Evolutionary conservation across 352 stramenopile genomes (phyloP), one percentile per base, ranked within the genome.

Genomic region (Phytophthora agathidicida): DNA sequence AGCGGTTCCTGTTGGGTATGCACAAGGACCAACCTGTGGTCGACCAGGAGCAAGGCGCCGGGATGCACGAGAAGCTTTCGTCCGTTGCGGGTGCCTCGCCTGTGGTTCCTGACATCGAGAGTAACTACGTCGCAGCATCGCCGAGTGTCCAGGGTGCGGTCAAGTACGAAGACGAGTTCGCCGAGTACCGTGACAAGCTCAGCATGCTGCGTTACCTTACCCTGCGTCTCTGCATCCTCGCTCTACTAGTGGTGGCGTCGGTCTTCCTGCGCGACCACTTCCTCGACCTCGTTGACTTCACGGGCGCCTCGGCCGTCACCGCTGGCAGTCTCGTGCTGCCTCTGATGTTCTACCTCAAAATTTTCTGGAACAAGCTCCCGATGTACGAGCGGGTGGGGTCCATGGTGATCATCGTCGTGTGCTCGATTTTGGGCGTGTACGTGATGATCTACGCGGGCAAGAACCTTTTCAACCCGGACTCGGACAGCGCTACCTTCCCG

Each of bases 261-360:
- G 57, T 82, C 20, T 62, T 76, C 30, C 55, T 80, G 5, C 60
- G 75, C 11, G 60, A 82, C 46, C 51, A 78, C 24, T 77, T 85
- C 48, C 48, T 72, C 27, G 75, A 81, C 41, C 60, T 85, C 9
- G 57, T 78, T 0, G 75, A 85, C 68, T 85, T 85, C 41, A 77
- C 74, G 7, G 75, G 75, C 16, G 68, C 75, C 3, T 72, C 72
- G 9, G 55, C 67, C 20, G 76, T 77, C 19, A 71, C 72, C 0
- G 41, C 51, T 0, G 68, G 66, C 22, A 78, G 75, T 45, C 65
- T 82, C 14, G 59, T 82, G 3, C 38, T 85, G 11, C 75, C 75
- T 32, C 43, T 82, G 3, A 27, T 60, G n/a, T 80, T 82, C 43
- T 85, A 85, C 67, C 49, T 85, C 31, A 83, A 83, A 38, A 32